A percentile compares a stretch with the other conserved stretches of the same genome.
These are phyloP conservation scores for Lagenidium sp. DNA, from an alignment of 352 stramenopile species.

Conservation along the genomic window DNA sequence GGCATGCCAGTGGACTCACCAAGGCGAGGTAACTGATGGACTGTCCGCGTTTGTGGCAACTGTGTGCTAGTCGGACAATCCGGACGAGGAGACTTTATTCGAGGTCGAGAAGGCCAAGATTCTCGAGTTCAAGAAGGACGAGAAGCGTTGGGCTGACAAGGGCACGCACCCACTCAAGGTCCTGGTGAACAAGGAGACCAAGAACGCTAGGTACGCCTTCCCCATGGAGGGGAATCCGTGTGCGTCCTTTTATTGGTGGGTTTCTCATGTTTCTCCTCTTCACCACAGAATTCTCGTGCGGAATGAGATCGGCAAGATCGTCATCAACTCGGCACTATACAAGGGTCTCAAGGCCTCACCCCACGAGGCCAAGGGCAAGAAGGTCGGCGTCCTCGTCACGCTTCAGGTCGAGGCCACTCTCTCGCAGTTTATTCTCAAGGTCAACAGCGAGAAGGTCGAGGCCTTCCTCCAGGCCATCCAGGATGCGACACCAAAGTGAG, in stretches of 20 bases:
- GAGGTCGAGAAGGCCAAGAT: conserved; percentile 72
- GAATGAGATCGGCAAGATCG: conserved; percentile 84
- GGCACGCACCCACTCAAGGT: conserved; percentile 73
- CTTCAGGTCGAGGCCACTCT: conserved; percentile 50
- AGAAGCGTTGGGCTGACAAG: conserved; percentile 86
- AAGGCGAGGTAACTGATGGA: too few species aligned
- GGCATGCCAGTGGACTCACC: too few species aligned
- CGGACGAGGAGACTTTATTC: conserved; percentile 68
- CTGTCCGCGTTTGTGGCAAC: too few species aligned
- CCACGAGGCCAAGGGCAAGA: conserved; percentile 74
- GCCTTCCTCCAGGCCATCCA: conserved; percentile 54
- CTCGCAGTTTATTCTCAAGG: conserved; percentile 68
- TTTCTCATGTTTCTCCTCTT: too few species aligned
- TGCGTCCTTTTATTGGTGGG: too few species aligned
- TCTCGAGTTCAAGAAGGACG: conserved; percentile 82
- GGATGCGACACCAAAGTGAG: conserved; percentile 15
- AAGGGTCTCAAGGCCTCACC: conserved; percentile 57
- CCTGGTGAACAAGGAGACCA: conserved; percentile 65
- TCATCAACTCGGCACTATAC: conserved; percentile 77
- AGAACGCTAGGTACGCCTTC: conserved; percentile 49
- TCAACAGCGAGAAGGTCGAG: conserved; percentile 55
- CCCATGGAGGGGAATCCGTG: too few species aligned
- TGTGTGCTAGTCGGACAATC: conserved; percentile 33
- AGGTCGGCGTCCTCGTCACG: conserved; percentile 50
- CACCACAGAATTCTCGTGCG: conserved; percentile 60